These are phyloP conservation scores for Saccharomycopsis fermentans DNA, from an alignment of 805 yeast genomes.

Conservation along the genomic window DNA sequence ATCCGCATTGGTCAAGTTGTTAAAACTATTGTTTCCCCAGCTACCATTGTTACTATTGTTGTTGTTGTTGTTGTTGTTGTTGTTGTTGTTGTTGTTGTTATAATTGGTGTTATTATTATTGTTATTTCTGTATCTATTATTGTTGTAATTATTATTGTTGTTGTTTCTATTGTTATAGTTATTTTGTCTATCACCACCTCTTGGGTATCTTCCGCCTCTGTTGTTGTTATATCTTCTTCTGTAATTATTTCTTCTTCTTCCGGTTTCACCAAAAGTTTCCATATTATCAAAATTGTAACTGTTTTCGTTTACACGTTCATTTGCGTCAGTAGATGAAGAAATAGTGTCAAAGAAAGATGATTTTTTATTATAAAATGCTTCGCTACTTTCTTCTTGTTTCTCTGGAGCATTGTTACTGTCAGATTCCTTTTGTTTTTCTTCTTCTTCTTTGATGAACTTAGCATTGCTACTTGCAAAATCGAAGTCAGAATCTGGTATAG, in stretches of 20 bases:
- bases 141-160: slow-evolving; percentile 18
- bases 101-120: slow-evolving; percentile 7
- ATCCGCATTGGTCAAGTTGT: background rate
- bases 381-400: slow-evolving; percentile 20
- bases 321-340: slow-evolving; percentile 44
- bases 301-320: slow-evolving; percentile 20
- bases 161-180: slow-evolving; percentile 20
- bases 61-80: slow-evolving; percentile 7
- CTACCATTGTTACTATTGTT: slow-evolving; percentile 2
- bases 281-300: slow-evolving; percentile 15
- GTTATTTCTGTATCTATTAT: slow-evolving; percentile 12
- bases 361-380: slow-evolving; percentile 55
- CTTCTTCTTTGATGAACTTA: slow-evolving; percentile 47
- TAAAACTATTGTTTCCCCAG: background rate
- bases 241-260: slow-evolving; percentile 37
- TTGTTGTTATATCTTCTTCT: slow-evolving; percentile 41
- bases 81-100: background rate
- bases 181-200: slow-evolving; percentile 28
- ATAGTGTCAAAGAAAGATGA: slow-evolving; percentile 85
- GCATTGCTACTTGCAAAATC: slow-evolving; percentile 72
- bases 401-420: slow-evolving; percentile 1
- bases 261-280: slow-evolving; percentile 18
- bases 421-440: slow-evolving; percentile 17
- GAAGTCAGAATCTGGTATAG: slow-evolving; percentile 48
- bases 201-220: slow-evolving; percentile 30